Percentiles rank a stretch among this genome's conserved stretches.
Evolutionary conservation across 495 filamentous ascomycete species (phyloP).

Genomic region (Podospora pseudopauciseta): DNA sequence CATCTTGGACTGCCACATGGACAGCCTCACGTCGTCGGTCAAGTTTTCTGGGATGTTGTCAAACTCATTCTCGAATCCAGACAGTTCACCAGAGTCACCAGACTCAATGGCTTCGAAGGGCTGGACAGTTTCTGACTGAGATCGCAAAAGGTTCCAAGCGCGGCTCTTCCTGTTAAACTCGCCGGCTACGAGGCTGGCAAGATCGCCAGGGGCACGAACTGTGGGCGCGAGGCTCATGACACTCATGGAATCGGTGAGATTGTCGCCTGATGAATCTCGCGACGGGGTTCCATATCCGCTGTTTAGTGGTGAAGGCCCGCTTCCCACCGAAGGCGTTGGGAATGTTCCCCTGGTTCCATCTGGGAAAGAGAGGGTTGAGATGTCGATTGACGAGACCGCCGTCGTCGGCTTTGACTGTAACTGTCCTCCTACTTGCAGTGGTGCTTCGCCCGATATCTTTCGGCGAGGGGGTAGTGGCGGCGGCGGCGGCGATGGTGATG

Average conservation of each 20-base stretch:
- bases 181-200: conserved; percentile 79
- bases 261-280: conserved; percentile 33
- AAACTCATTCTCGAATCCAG: conserved; percentile 72
- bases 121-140: conserved; percentile 55
- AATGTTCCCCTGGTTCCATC: conserved; percentile 61
- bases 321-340: conserved; percentile 44
- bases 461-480: conserved; percentile 64
- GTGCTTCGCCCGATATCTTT: conserved; percentile 25
- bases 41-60: conserved; percentile 65
- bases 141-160: conserved; percentile 57
- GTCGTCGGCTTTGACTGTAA: conserved; percentile 72
- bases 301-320: conserved; percentile 30
- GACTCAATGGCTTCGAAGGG: conserved; percentile 50
- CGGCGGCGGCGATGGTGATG: conserved; percentile 14
- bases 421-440: conserved; percentile 38
- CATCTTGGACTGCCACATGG: conserved; percentile 77
- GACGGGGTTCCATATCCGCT: conserved; percentile 34
- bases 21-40: conserved; percentile 60
- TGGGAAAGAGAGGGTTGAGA: conserved; percentile 67
- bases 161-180: conserved; percentile 54
- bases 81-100: conserved; percentile 51
- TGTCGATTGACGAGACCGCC: conserved; percentile 73
- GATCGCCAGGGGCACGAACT: conserved; percentile 65
- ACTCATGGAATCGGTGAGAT: conserved; percentile 76
- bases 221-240: conserved; percentile 79